Evolutionary conservation across 805 yeast genomes (phyloP), one percentile per base, ranked within the genome.

Genomic region (Hanseniaspora thailandica): DNA sequence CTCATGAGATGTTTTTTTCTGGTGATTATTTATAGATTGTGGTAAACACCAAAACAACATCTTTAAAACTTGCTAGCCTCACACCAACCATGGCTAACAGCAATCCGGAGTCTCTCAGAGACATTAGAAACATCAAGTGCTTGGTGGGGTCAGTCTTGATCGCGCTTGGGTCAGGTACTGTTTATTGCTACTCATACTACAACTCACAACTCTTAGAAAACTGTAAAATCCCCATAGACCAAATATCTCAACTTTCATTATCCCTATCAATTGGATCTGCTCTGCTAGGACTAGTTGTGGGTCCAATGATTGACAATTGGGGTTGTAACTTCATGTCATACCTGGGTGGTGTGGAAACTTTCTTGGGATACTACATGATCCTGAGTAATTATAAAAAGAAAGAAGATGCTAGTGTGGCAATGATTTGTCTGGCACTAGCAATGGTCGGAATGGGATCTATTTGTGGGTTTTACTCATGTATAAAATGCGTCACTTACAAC

Each of bases 151-250:
- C 68, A 20, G 63, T 63, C 44, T 61, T 81, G 17, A 80, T 80
- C 8, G 75, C 85, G 0, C 60, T 83, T 45, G 87, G 83, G 0
- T 75, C 86, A 3, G 90, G 93, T 2, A 83, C 88, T 2, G 84
- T 86, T 0, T 84, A 84, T 60, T 68, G 82, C 13, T 84, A 79
- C 62, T 85, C 89, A 0, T 77, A 79, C n/a, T 84, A 78, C 62
- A 80, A 87, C 1, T 89, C 90, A 1, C 88, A 84, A 62, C 67
- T 84, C 57, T 73, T 82, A 26, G 67, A 71, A 25, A 68, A 73
- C 58, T 77, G 83, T 23, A 74, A 78, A 0, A 70, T 84, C 26
- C 74, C 82, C 0, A 75, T 83, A 0, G 69, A 78, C 0, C 78
- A 77, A 57, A 77, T 87, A 7, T 84, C 88, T 2, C 73, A 76